Percentiles rank a stretch among this genome's conserved stretches.
These are phyloP conservation scores for Xerocomus brunneocitrinus DNA, from an alignment of 768 basidiomycete species.

Conservation along the genomic window DNA sequence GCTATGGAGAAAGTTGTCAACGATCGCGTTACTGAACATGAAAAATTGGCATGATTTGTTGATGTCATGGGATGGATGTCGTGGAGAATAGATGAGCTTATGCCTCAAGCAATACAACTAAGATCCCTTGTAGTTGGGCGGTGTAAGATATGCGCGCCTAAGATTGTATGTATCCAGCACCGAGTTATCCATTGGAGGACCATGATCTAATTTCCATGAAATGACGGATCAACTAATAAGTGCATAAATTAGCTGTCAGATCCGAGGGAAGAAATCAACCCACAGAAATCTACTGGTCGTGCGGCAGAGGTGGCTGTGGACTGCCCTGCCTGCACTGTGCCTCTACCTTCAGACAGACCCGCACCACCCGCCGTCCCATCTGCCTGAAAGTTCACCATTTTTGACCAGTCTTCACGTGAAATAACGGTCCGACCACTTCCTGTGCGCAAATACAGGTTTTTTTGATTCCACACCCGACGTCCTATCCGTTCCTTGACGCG, in stretches of 20 bases:
- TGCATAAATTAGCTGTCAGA: background rate
- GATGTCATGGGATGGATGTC: background rate
- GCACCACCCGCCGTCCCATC: background rate
- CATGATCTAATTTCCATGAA: slow-evolving; percentile 11
- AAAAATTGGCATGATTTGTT: slow-evolving; percentile 36
- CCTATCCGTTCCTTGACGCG: slow-evolving; percentile 74
- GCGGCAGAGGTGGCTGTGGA: slow-evolving; percentile 5
- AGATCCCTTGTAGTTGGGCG: background rate
- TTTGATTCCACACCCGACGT: slow-evolving; percentile 65
- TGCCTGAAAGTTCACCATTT: slow-evolving; percentile 44
- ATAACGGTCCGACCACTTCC: slow-evolving; percentile 31
- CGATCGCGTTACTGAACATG: slow-evolving; percentile 50
- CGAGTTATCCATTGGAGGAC: background rate
- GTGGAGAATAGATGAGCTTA: background rate
- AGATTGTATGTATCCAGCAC: slow-evolving; percentile 6
- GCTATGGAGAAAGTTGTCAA: slow-evolving; percentile 78
- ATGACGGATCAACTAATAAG: slow-evolving; percentile 23
- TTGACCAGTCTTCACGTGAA: slow-evolving; percentile 44
- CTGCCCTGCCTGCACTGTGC: background rate
- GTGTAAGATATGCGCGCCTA: background rate
- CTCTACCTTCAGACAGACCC: background rate
- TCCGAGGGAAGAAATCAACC: slow-evolving; percentile 6
- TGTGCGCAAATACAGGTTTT: slow-evolving; percentile 50
- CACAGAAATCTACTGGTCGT: slow-evolving; percentile 18
- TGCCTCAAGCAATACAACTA: background rate